Evolutionary conservation across 1,284 basidiomycete genomes (phyloP), one percentile per base, ranked within the genome.

Genomic region (Phylloporus sp.): DNA sequence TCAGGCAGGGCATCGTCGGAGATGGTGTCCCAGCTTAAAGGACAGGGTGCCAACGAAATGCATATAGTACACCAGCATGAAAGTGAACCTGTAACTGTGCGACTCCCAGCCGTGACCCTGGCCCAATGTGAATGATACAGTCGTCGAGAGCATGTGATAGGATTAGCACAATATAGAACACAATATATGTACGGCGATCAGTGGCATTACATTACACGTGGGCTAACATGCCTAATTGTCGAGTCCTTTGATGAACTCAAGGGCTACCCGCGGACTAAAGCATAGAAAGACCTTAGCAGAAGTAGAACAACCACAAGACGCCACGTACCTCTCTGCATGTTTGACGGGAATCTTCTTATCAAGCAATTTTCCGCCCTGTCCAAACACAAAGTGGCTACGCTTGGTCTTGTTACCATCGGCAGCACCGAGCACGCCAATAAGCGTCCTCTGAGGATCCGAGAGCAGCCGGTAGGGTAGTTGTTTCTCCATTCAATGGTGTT

Each of bases 311-410:
- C 3, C 43, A 49, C 3, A 39, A 10, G 4, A 14, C 14, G 20
- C 17, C 7, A 61, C 85, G 63, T 61, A 91, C 93, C 93, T 94
- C 62, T 96, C 93, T 0, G 78, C 89, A 2, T 95, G 92, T 76
- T 94, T 94, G 64, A 97, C 95, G 2, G 94, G 93, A 11, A 94
- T 83, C 75, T 89, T 90, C 81, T 90, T 93, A 41, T 96, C 91
- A 20, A 96, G 80, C 52, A 97, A 84, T 78, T 94, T 94, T 2
- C 95, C 96, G 14, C 93, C 94, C 79, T 94, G 93, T 72, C 89
- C 93, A 73, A 97, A 96, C 71, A 97, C 88, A 80, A 97, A 97
- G 80, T 97, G 95, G 70, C 93, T 95, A 25, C 95, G 88, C 80
- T 93, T 93, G 57, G 94, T 95, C 82, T 90, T 94, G 58, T 91